Evolutionary conservation across 768 basidiomycete species (phyloP).

Genomic region (Mycena maculata): DNA sequence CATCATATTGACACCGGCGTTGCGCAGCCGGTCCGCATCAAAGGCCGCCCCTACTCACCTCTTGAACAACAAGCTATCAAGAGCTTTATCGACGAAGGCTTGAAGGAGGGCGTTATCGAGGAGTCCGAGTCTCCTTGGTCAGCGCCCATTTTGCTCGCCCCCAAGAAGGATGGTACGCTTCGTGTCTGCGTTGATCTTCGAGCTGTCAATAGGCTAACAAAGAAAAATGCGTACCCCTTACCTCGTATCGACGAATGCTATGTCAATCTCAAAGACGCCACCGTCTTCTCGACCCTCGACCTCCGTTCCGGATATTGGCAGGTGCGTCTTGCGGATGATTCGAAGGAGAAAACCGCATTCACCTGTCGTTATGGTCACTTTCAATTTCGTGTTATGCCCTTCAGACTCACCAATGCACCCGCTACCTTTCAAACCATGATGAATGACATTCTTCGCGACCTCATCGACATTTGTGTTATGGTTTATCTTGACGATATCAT

Average conservation of each 20-base stretch:
- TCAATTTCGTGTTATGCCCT: constrained; percentile 52
- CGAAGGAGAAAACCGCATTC: constrained; percentile 53
- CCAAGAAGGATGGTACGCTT: constrained; percentile 39
- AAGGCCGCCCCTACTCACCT: constrained; percentile 2
- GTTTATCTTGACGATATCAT: constrained; percentile 43
- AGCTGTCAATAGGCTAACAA: too few relatives aligned
- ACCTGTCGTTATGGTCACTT: constrained; percentile 49
- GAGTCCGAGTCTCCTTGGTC: too few relatives aligned
- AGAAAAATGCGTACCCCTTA: too few relatives aligned
- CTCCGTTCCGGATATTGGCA: too few relatives aligned
- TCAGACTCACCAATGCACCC: constrained; percentile 52
- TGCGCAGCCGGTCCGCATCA: constrained; percentile 7
- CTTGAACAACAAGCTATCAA: constrained; percentile 8
- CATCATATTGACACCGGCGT: constrained; percentile 15
- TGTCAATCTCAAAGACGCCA: too few relatives aligned
- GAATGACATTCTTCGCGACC: too few relatives aligned
- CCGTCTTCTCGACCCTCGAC: too few relatives aligned
- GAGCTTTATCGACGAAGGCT: constrained; percentile 5
- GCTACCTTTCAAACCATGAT: constrained; percentile 57
- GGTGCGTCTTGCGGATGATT: too few relatives aligned
- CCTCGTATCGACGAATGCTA: too few relatives aligned
- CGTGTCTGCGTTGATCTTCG: constrained; percentile 26
- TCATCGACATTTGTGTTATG: too few relatives aligned
- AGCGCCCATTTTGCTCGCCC: too few relatives aligned
- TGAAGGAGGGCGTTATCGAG: constrained; percentile 1